Evolutionary conservation across 305 asterid genomes (phyloP).

Genomic region (Striga hermonthica): DNA sequence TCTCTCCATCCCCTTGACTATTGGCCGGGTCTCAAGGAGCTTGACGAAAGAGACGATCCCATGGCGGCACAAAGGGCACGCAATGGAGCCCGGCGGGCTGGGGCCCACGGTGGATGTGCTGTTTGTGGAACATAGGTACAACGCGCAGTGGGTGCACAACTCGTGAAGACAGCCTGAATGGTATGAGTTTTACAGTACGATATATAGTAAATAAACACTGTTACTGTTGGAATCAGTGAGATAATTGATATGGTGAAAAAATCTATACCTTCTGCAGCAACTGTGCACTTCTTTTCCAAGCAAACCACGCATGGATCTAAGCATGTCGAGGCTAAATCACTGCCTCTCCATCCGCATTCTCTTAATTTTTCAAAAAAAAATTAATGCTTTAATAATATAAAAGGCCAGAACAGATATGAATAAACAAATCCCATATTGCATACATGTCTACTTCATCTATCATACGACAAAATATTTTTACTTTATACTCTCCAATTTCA

Average conservation of each 20-base stretch:
- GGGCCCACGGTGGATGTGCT: slow-evolving; percentile 45
- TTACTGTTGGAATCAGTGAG: no score
- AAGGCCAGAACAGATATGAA: background rate
- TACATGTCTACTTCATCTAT: no score
- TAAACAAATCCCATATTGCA: background rate
- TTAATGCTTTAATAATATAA: background rate
- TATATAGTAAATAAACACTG: no score
- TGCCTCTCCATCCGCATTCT: slow-evolving; percentile 78
- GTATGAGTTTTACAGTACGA: background rate
- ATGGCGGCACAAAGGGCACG: slow-evolving; percentile 82
- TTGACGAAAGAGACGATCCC: slow-evolving; percentile 67
- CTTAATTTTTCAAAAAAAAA: slow-evolving; percentile 39
- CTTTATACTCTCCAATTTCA: background rate
- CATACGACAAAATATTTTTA: background rate
- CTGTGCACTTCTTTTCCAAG: slow-evolving; percentile 81
- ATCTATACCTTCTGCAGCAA: slow-evolving; percentile 72
- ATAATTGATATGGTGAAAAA: no score
- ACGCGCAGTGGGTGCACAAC: slow-evolving; percentile 77
- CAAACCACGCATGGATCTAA: slow-evolving; percentile 87
- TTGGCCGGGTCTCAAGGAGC: slow-evolving; percentile 53
- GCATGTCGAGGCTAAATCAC: slow-evolving; percentile 41
- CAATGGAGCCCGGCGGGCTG: slow-evolving; percentile 67
- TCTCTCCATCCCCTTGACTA: slow-evolving; percentile 46
- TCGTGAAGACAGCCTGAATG: slow-evolving; percentile 79
- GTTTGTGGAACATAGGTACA: slow-evolving; percentile 72